Conservation (phyloP, 2,329 filamentous ascomycete species). For the Colletotrichum sansevieriae region DNA sequence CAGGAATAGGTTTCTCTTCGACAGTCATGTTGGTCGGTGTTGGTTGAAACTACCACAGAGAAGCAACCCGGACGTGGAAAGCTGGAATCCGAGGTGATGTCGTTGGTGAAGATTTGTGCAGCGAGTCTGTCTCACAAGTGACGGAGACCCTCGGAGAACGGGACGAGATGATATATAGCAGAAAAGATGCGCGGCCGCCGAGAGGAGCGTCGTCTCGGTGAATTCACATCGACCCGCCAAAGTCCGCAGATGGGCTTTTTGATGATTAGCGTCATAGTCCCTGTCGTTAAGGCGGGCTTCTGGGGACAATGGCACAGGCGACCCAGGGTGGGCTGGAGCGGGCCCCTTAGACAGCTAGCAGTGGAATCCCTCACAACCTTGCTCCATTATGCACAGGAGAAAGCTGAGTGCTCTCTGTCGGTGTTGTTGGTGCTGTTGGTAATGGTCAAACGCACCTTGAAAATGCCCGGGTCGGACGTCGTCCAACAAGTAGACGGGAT, state of each 20-base stretch:
- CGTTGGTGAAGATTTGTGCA: too few species aligned
- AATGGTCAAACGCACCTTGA: neutral
- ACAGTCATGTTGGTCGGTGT: constrained; percentile 45
- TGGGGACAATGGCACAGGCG: neutral
- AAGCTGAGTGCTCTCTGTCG: neutral
- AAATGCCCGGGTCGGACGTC: neutral
- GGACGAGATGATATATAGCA: too few species aligned
- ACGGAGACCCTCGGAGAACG: neutral
- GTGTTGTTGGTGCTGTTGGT: neutral
- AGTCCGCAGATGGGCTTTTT: too few species aligned
- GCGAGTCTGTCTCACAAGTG: too few species aligned
- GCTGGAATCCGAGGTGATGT: neutral
- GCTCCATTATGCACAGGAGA: neutral
- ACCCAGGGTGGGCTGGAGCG: constrained; percentile 9
- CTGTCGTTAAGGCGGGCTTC: constrained; percentile 5
- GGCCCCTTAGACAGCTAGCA: neutral
- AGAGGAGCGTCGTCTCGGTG: too few species aligned
- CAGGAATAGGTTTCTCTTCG: constrained; percentile 41
- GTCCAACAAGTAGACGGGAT: neutral
- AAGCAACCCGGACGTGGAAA: neutral
- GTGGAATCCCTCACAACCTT: neutral
- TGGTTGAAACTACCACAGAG: neutral
- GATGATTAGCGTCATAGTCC: neutral
- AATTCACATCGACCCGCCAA: too few species aligned
- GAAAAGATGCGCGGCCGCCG: too few species aligned